Evolutionary conservation across 805 yeast genomes (phyloP).

Genomic region (Cyberlindnera amylophila): DNA sequence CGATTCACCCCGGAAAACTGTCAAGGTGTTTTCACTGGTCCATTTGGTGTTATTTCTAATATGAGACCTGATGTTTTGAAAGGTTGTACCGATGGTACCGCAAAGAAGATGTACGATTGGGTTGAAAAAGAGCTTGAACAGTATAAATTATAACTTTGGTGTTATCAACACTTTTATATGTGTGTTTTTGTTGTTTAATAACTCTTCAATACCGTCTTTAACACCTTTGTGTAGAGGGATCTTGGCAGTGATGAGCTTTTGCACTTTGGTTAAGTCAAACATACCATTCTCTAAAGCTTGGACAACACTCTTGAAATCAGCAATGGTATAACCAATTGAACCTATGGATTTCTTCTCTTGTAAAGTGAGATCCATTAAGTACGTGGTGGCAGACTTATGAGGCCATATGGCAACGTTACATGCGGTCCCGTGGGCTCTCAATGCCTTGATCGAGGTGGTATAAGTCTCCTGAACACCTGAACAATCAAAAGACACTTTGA

Average conservation of each 20-base stretch:
- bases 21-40: not conserved
- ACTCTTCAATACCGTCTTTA: slow-evolving; percentile 39
- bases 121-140: not conserved
- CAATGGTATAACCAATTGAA: slow-evolving; percentile 41
- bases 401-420: slow-evolving; percentile 50
- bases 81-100: not conserved
- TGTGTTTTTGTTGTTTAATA: slow-evolving; percentile 39
- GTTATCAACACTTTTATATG: slow-evolving; percentile 44
- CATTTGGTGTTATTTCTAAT: not conserved
- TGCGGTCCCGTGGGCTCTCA: slow-evolving; percentile 41
- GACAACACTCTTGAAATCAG: slow-evolving; percentile 43
- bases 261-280: slow-evolving; percentile 34
- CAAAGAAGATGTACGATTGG: not conserved
- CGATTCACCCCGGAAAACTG: not conserved
- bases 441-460: slow-evolving; percentile 36
- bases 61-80: not conserved
- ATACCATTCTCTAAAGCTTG: slow-evolving; percentile 35
- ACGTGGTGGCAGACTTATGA: slow-evolving; percentile 39
- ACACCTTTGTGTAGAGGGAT: slow-evolving; percentile 38
- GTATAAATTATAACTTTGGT: slow-evolving; percentile 25
- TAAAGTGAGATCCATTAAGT: slow-evolving; percentile 42
- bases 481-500: slow-evolving; percentile 50
- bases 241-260: slow-evolving; percentile 36
- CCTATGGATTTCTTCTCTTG: slow-evolving; percentile 43
- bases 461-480: slow-evolving; percentile 49